Percentiles rank a stretch among this genome's conserved stretches.
Conservation (phyloP, 768 basidiomycete species). For the Mycena capillaripes region DNA sequence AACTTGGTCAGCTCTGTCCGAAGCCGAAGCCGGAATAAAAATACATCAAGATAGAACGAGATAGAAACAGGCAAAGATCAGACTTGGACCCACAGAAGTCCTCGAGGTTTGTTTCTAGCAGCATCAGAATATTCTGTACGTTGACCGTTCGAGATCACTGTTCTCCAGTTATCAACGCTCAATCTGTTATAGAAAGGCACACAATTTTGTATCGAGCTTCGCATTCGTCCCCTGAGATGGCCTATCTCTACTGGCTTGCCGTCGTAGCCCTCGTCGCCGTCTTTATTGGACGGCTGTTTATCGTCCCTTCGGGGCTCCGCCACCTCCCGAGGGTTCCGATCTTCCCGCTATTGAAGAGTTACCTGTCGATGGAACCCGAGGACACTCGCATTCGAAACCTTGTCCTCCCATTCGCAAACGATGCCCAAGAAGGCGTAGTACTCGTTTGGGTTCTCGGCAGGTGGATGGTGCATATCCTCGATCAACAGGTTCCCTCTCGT, state of each 20-base stretch:
- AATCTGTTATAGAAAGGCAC: background rate
- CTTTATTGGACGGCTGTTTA: slow-evolving; percentile 34
- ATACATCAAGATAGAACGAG: background rate
- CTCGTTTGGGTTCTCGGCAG: slow-evolving; percentile 55
- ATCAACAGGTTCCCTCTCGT: slow-evolving; percentile 43
- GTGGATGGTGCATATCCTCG: slow-evolving; percentile 58
- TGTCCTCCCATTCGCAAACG: slow-evolving; percentile 51
- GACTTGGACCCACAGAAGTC: background rate
- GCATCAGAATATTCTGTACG: too few species aligned
- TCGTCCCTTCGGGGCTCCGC: slow-evolving; percentile 46
- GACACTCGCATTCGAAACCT: slow-evolving; percentile 50
- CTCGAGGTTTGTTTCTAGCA: background rate
- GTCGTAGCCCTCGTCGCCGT: background rate
- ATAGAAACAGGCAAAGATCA: background rate
- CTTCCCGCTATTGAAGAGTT: slow-evolving; percentile 49
- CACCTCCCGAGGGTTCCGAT: slow-evolving; percentile 53
- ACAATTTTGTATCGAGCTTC: background rate
- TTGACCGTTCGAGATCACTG: background rate
- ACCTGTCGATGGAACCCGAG: slow-evolving; percentile 50
- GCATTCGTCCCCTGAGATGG: background rate
- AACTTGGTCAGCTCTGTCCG: background rate
- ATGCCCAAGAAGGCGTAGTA: slow-evolving; percentile 48
- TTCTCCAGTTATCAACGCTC: background rate
- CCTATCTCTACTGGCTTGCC: background rate
- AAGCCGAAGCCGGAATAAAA: background rate